Base-by-base conservation (phyloP, 331 rosid species). In the Stylosanthes scabra region DNA sequence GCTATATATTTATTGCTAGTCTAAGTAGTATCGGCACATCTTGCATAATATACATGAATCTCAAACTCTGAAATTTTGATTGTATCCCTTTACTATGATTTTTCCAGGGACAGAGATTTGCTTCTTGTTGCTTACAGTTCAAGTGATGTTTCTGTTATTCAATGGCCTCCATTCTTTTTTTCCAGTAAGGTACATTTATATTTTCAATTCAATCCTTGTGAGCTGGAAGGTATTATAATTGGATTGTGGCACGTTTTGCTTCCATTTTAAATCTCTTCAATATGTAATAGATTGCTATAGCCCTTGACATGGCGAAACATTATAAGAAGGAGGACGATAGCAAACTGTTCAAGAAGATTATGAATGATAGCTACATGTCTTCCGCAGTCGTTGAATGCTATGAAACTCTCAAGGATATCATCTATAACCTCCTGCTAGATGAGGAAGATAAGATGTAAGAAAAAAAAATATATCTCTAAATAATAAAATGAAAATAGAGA, bases 161-260 rank as follows among this genome's bases (percentile, higher is more conserved):
- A 91, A 87, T 94, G 99, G 99, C 99, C 99, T 72, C 99, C 99
- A 40, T 94, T 94, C 85, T 79, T 94, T 86, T 97, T 94, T 81
- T 97, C 99, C 77, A 91, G 99, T 68, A 94, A 94, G 94, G 99
- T 91, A 86, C 70, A 59, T 73, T 41, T 46, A 73, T 63, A 46
- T 11, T 46, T 46, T 73, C 68, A 64, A 72, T 76, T 74, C 59
- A 39, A 68, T 74, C 49, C 39, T 10, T 11, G 28, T 59, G 57
- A 52, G 67, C 59, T 28, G 3, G 25, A 61, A 63, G 49, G 72
- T 15, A 52, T 61, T 34, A 59, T 72, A 44, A 63, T 41, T 63
- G 14, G 69, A 66, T 46, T 50, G 47, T 55, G 12, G 27, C 57
- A 63, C 15, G 65, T 70, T 44, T 49, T 80, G 55, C 57, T 44